Evolutionary conservation across 257 asterid genomes (phyloP), one percentile per base, ranked within the genome.

Genomic region (Forsythia suspensa): DNA sequence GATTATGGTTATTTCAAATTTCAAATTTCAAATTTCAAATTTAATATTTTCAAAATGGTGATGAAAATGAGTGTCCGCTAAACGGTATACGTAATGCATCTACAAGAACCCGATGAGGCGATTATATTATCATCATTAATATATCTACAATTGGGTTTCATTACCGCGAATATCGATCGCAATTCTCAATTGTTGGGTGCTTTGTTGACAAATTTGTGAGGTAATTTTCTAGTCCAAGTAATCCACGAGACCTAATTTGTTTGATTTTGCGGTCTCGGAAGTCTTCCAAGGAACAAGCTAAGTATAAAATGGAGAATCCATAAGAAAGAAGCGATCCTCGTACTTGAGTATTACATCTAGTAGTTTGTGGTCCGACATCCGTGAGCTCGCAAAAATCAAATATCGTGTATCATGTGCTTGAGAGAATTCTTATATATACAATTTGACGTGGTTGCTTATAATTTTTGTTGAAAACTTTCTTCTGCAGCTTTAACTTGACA

Each of bases 341-440:
- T 91, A 84, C 82, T 82, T 83, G 77, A 87, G 83, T 85, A 82
- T 82, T 38, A 86, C 92, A 70, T 87, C 98, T 5, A 92, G 90
- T 73, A 90, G 92, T 86, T 85, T 94, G 87, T 94, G 98, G 98
- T 80, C 89, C 78, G 97, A 91, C 69, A 86, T 94, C 80, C 85
- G 88, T 83, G 97, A 92, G 79, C 93, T 92, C 76, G 91, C 98
- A 44, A 89, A 89, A 80, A 89, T 88, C 73, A 94, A 94, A 81
- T 94, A 92, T 86, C 95, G 90, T 97, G 97, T 94, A 83, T 74
- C 74, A 76, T 75, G 51, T 66, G 36, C 69, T 68, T 79, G 48
- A 46, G 11, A 52, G 36, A 76, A 59, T 13, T 68, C 39, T 74
- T 63, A 40, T 80, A 12, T 68, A 38, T 37, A 41, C 61, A 40